Evolutionary conservation across 371 early-diverging fungal genomes (phyloP), one percentile per base, ranked within the genome.

Genomic region (Lichtheimia ornata): DNA sequence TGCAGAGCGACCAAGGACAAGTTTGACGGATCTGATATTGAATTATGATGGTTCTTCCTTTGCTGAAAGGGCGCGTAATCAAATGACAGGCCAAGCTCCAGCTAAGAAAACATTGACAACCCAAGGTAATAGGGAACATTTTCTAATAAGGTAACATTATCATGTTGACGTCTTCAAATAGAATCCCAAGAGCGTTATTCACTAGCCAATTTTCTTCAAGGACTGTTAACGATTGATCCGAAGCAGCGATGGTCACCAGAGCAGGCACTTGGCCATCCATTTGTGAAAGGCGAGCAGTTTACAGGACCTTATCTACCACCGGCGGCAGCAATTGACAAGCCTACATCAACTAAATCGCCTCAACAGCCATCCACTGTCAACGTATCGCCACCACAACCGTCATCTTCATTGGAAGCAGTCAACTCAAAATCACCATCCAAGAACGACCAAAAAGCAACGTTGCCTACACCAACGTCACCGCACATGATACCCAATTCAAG

Each of bases 261-360:
- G 44, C 91, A 96, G 63, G 98, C 98, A 11, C 72, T 84, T 43
- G 69, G 86, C 58, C 98, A 98, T 65, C 96, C 97, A 2, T 97
- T 97, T 66, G 90, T 97, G 50, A 93, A 93, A 0, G 93, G 92
- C 11, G 24, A 53, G 17, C 49, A 45, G 3, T 61, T 13, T 24
- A 25, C 30, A 4, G 35, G 22, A 0, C 47, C 61, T 2, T 61
- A 45, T 45, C 35, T 35, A 35, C 35, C 35, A 35, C 35, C 35
- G 9, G 11, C 35, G 9, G 9, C 35, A 35, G 35, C 35, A 2
- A 35, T 35, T 35, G 35, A 35, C 11, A 35, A 35, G 11, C 35
- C 35, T 35, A 11, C 6, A 35, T 11, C 35, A 9, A 7, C 28
- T 0, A 35, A 35, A 35, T 35, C 35, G 1, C 35, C 35, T 11